Base-by-base conservation (phyloP, 2,329 filamentous ascomycete species). In the Plectosphaerella cucumerina region DNA sequence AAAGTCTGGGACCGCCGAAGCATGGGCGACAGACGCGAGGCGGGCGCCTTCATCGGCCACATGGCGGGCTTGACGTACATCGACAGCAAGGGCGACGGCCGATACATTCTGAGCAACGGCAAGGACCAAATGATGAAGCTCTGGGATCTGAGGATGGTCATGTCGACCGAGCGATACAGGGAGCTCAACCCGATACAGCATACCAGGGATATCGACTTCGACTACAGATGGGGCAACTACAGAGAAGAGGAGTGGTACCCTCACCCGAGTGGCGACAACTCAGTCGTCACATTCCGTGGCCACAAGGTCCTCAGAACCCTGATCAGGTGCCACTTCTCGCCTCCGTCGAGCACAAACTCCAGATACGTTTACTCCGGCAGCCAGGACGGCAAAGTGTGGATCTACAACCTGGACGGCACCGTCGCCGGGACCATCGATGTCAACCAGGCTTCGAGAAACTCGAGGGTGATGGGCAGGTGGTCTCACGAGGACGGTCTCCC, bases 61-160 rank as follows among this genome's bases (percentile, higher is more conserved):
- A 76, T 81, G 49, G 82, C 87, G 62, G 84, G 84, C 3, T 62
- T 87, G 47, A 87, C 84, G 0, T 87, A 87, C 60, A 78, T 87
- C 50, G 84, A 87, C 66, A 85, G 80, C 67, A 87, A 87, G 62
- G 82, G 82, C 48, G 84, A 87, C 62, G 84, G 84, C 4, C 75
- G 84, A 51, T 97, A 97, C 66, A 87, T 97, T 9, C 81, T 99
- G 22, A 92, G 87, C 58, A 99, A 99, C 61, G 90, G 85, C 55
- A 99, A 97, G 65, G 94, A 99, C 64, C 94, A 97, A 68, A 93
- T 86, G 41, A 96, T 96, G 83, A 97, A 97, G 70, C 78, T 99
- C 0, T 99, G 94, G 94, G 94, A 99, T 66, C 67, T 97, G 50
- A 80, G 93, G 48, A 95, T 89, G 77, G 93, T 91, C 78, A 89